Percentiles rank a stretch among this genome's conserved stretches.
phyloP scores from a whole-genome alignment of 768 basidiomycete genomes.

The Artomyces pyxidatus region DNA sequence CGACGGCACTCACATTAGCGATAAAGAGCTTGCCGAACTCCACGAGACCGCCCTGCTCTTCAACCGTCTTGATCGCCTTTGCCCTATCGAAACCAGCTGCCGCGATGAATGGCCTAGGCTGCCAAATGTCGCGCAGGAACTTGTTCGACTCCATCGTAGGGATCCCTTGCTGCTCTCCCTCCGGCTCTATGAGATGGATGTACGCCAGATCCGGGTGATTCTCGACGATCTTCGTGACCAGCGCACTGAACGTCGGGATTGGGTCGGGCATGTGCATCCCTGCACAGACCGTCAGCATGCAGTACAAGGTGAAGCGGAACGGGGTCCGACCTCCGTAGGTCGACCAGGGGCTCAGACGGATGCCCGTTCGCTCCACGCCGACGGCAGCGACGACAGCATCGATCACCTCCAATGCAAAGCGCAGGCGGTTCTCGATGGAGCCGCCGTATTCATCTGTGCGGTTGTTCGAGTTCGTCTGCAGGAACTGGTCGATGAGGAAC shows the following conservation, averaged over 20 bases:
- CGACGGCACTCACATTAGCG: neutral
- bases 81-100: neutral
- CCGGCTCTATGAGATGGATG: constrained; percentile 23
- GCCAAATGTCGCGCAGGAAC: constrained; percentile 2
- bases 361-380: constrained; percentile 28
- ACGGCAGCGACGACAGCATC: constrained; percentile 27
- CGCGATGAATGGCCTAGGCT: neutral
- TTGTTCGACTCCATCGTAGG: neutral
- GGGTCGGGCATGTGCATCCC: constrained; percentile 10
- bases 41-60: neutral
- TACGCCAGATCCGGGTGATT: constrained; percentile 25
- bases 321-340: neutral
- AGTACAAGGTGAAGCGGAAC: neutral
- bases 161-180: neutral
- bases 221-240: constrained; percentile 15
- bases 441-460: neutral
- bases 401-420: constrained; percentile 23
- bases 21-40: neutral
- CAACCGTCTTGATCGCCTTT: neutral
- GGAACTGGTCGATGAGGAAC: neutral
- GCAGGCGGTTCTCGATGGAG: neutral
- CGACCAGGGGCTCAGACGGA: constrained; percentile 27
- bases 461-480: neutral
- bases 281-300: neutral
- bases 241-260: constrained; percentile 17